Percentiles rank a stretch among this genome's conserved stretches.
These are phyloP conservation scores for Carex arenaria DNA, from an alignment of 202 grass and related monocot genomes.

Conservation along the genomic window DNA sequence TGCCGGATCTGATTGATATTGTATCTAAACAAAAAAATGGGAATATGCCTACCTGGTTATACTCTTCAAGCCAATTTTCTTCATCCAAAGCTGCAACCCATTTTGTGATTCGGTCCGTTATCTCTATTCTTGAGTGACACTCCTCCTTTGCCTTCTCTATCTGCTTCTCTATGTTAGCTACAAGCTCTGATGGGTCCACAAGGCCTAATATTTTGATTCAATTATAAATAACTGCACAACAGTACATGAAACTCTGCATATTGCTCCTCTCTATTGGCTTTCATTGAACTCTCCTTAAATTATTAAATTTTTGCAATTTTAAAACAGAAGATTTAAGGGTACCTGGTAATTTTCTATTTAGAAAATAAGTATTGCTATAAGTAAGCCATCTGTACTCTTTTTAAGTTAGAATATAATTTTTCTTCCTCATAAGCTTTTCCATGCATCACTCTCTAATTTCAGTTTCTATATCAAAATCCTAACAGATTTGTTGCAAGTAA, in stretches of 20 bases:
- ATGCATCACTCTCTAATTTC: too few species aligned
- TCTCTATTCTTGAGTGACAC: slow-evolving; percentile 65
- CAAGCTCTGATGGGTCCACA: slow-evolving; percentile 74
- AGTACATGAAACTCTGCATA: neutral
- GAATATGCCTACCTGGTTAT: slow-evolving; percentile 51
- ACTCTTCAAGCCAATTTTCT: slow-evolving; percentile 96
- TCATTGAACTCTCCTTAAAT: neutral
- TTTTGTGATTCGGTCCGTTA: slow-evolving; percentile 72
- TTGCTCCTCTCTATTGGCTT: neutral
- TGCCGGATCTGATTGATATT: neutral
- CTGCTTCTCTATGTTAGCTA: slow-evolving; percentile 73
- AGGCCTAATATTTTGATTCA: slow-evolving; percentile 49
- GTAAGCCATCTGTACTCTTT: too few species aligned
- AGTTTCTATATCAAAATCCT: too few species aligned
- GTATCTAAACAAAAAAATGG: neutral
- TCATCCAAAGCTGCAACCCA: slow-evolving; percentile 86
- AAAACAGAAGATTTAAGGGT: neutral
- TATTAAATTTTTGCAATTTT: neutral
- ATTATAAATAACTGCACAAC: neutral
- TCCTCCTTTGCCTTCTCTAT: slow-evolving; percentile 79
- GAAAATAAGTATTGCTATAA: too few species aligned
- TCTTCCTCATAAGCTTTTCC: too few species aligned
- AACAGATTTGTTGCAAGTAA: too few species aligned
- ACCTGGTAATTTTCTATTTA: too few species aligned
- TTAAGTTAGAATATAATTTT: too few species aligned